Percentiles rank a stretch among this genome's conserved stretches.
Conservation (phyloP, 768 basidiomycete species). For the Psilocybe azurescens region DNA sequence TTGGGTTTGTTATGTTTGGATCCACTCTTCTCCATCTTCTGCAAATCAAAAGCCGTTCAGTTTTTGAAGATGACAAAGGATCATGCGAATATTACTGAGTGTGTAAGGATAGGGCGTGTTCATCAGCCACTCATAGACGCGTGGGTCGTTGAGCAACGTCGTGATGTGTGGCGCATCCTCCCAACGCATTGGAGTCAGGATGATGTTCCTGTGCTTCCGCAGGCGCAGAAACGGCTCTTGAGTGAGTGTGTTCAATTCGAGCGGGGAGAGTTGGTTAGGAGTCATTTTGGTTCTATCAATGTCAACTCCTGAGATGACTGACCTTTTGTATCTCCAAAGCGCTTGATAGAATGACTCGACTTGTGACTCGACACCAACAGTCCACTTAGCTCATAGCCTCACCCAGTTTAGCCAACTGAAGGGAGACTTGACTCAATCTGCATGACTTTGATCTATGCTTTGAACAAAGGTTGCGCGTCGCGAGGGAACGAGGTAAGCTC, state of each 20-base stretch:
- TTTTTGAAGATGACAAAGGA: no score
- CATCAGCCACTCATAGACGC: conserved; percentile 48
- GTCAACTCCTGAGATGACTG: neutral
- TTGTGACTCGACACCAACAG: conserved; percentile 3
- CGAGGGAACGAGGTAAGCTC: no score
- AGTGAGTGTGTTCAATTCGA: conserved; percentile 44
- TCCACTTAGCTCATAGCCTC: no score
- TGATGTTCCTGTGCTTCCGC: conserved; percentile 52
- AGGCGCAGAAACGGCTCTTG: conserved; percentile 63
- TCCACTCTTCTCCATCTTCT: conserved; percentile 34
- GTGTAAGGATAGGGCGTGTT: conserved; percentile 57
- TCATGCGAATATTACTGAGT: conserved; percentile 23
- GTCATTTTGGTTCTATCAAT: conserved; percentile 14
- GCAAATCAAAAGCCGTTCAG: neutral
- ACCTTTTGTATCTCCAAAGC: neutral
- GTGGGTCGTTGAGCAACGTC: conserved; percentile 49
- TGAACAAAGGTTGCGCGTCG: no score
- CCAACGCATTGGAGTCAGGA: conserved; percentile 57
- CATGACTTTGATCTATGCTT: no score
- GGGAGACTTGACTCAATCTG: no score
- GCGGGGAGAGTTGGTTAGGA: conserved; percentile 41
- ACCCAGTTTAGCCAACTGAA: no score
- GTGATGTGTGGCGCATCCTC: conserved; percentile 42
- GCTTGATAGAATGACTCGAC: conserved; percentile 14
- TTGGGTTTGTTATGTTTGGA: conserved; percentile 27